Evolutionary conservation across 768 basidiomycete genomes (phyloP), one percentile per base, ranked within the genome.

Genomic region (Agaricus sinodeliciosus): DNA sequence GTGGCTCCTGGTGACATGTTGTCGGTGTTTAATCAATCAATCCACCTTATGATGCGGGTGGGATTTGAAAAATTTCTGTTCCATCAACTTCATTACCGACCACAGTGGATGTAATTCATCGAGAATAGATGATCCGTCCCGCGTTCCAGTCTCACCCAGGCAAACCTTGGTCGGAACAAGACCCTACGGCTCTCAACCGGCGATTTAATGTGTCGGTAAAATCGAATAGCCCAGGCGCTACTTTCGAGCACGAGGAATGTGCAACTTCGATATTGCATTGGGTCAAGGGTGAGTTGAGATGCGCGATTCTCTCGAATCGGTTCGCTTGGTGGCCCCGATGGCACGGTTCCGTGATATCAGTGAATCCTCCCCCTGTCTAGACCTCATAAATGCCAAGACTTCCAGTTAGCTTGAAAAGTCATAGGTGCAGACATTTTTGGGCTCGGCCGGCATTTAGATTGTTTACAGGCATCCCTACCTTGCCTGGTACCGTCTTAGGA

Each of bases 111-210:
- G 43, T 4, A 26, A 26, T 22, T 45, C 11, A 42, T 12, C 31
- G 12, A 22, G 18, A 6, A 31, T 31, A 31, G 45, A 47, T 54
- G 46, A 48, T 48, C 52, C 52, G 46, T 48, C 42, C 52, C 46
- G 52, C 52, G 34, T 18, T 19, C n/a, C 15, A n/a, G 25, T 27
- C 22, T 37, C 22, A 16, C 19, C 19, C 22, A 46, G 44, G 37
- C 36, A 43, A 44, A 46, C 26, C 51, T 46, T 53, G 25, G 27
- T 46, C 11, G 36, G 36, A 18, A 53, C 16, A 43, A 13, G 13
- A 3, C 19, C 16, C 16, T 16, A 26, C 41, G 27, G 31, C n/a
- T n/a, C 26, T 13, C 18, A 40, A 53, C 43, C 13, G 44, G 37
- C 12, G 22, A 18, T 18, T 28, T 16, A 28, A 28, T 47, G 36